Percentiles rank a stretch among this genome's conserved stretches.
These are phyloP conservation scores for Blastobotrys peoriensis DNA, from an alignment of 805 yeast genomes.

Conservation along the genomic window DNA sequence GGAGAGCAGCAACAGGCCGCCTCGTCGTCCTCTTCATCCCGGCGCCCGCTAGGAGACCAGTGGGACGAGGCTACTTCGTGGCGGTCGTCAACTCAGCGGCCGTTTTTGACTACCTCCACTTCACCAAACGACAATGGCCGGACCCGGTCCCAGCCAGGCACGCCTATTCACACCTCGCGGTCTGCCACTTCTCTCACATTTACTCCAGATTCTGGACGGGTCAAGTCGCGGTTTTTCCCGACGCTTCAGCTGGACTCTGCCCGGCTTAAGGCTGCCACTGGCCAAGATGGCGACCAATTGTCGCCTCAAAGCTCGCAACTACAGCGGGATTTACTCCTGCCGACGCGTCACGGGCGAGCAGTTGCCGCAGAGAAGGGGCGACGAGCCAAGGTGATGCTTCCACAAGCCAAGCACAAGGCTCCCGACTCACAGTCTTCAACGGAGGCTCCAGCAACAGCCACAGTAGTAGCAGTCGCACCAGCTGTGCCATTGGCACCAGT, in stretches of 20 bases:
- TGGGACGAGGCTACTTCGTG: background rate
- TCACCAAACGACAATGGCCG: too few species aligned
- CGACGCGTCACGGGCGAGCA: background rate
- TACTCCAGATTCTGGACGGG: background rate
- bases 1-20: too few species aligned
- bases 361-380: background rate
- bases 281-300: background rate
- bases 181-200: slow-evolving; percentile 2
- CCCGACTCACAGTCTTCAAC: background rate
- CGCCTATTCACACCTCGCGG: background rate
- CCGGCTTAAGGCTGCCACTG: background rate
- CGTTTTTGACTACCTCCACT: too few species aligned
- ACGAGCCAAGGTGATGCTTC: slow-evolving; percentile 8
- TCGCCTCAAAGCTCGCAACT: background rate
- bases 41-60: too few species aligned
- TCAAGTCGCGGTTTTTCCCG: slow-evolving; percentile 14
- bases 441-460: background rate
- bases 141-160: slow-evolving; percentile 2
- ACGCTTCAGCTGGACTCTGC: slow-evolving; percentile 6
- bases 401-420: background rate
- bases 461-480: background rate
- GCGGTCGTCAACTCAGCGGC: background rate
- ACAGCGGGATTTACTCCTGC: background rate
- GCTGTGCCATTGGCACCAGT: too few species aligned
- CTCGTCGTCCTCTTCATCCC: too few species aligned